Evolutionary conservation across 768 basidiomycete species (phyloP), one percentile per base, ranked within the genome.

Genomic region (Goffeauzyma gilvescens): DNA sequence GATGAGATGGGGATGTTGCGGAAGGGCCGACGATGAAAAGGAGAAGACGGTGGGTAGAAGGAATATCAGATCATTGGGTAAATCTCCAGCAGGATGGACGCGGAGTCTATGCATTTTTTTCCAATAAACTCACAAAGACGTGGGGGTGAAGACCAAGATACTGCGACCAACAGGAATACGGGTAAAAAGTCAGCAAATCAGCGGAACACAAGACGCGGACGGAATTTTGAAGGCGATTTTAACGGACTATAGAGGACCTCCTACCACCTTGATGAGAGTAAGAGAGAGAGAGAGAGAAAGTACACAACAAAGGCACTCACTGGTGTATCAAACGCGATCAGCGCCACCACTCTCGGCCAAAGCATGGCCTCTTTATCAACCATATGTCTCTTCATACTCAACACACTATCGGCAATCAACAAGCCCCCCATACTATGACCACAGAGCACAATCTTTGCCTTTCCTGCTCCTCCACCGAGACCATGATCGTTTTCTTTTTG

Each of bases 371-470:
- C 57, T 38, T 28, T 37, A 13, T 66, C 65, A 50, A 82, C 76
- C 5, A 79, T 75, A 17, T 79, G 70, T 23, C 76, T 69, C 13
- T 72, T 69, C 45, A 93, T 80, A 55, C 77, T 79, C 21, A 78
- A 62, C 23, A 86, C 64, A 4, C 81, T 74, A 54, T 95, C 89
- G 2, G 87, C 83, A 21, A 79, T 79, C 2, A 95, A 70, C 17
- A 93, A 66, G 2, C 87, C 87, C 17, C 87, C 87, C 87, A 93
- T 93, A 57, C 87, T 62, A 57, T 93, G 87, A 4, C 86, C 86
- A 58, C 86, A 87, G 6, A 93, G 68, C 3, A 87, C 79, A 37
- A 90, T 72, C 59, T 75, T 82, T 0, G 78, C 78, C 41, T 61
- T 60, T 14, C 27, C 26, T 5, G 52, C 53, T 7, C 55, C 56